Percentiles rank a stretch among this genome's conserved stretches.
phyloP scores from a whole-genome alignment of 2,329 filamentous ascomycete species.

The Falciphora oryzae region DNA sequence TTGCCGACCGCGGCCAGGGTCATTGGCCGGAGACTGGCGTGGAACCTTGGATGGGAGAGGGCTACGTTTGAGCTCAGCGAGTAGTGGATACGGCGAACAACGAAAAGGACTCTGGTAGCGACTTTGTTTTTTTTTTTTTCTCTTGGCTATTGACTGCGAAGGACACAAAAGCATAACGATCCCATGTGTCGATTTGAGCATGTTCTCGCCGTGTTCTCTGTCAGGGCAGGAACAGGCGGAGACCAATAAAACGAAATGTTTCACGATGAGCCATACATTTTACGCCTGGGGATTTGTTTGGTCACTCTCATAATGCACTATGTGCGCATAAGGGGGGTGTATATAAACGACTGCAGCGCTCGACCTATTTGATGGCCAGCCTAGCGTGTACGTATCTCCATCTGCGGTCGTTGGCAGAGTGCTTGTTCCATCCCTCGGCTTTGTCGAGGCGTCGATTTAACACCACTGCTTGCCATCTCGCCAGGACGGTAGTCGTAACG shows the following conservation, averaged over 20 bases:
- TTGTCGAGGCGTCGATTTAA: too few species aligned
- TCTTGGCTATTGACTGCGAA: background rate
- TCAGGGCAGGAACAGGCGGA: background rate
- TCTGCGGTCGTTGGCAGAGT: too few species aligned
- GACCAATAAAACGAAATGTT: background rate
- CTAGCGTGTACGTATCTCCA: too few species aligned
- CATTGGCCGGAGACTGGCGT: slow-evolving; percentile 8
- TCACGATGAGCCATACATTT: background rate
- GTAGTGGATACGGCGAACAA: background rate
- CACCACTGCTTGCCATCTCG: too few species aligned
- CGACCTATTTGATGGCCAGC: too few species aligned
- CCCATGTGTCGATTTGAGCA: background rate
- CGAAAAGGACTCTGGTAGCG: background rate
- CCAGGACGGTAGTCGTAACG: too few species aligned
- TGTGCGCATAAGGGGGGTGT: background rate
- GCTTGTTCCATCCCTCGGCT: too few species aligned
- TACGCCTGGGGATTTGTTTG: background rate
- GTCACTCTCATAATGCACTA: background rate
- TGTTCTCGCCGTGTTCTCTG: background rate
- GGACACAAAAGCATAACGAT: background rate
- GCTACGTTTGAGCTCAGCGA: slow-evolving; percentile 5
- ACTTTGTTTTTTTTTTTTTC: background rate
- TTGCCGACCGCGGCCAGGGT: slow-evolving; percentile 1
- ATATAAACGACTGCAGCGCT: too few species aligned
- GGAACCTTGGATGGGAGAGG: slow-evolving; percentile 10